Base-by-base conservation (phyloP, 345 rosid species). In the Linum trigynum region DNA sequence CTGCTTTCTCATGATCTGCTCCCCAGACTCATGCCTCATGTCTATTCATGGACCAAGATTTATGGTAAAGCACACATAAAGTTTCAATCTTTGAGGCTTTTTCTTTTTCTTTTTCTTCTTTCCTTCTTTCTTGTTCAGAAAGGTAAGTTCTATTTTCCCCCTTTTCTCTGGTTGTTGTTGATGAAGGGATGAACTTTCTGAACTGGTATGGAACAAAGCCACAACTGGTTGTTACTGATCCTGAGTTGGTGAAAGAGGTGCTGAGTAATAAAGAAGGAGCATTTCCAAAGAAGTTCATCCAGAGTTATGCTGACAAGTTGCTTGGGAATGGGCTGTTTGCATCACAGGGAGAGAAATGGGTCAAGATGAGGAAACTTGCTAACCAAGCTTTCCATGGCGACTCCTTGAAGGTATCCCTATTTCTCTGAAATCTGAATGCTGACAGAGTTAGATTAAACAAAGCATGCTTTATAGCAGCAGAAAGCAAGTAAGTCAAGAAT, bases 31-130 rank as follows among this genome's bases (percentile, higher is more conserved):
- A 72, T 61, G 66, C 80, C 78, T 38, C 72, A 73, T 9, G 51
- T 75, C 15, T 55, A 63, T 56, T 38, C 79, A 2, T 77, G 84
- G 81, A 58, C 38, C 51, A 67, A 74, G 37, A 11, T 23, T 42
- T 67, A 74, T 2, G 81, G 77, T 80, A 77, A 5, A 4, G 5
- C 5, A 41, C 45, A 12, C 53, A 23, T 23, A 23, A 23, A 23
- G 32, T 23, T 23, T 23, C 32, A 23, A 23, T 23, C 32, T 23
- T 23, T 23, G 32, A 23, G 32, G 32, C 53, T 5, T 7, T 48
- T 48, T 7, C 53, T 3, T 3, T 5, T 48, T 48, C 53, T 48
- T 11, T 11, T 48, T 42, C 10, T 3, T 1, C 50, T 43, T 43
- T 0, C 10, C 6, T 48, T 48, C 14, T 48, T 6, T 12, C 14